These are phyloP conservation scores for Litchi chinensis DNA, from an alignment of 345 rosid genomes.

Conservation along the genomic window DNA sequence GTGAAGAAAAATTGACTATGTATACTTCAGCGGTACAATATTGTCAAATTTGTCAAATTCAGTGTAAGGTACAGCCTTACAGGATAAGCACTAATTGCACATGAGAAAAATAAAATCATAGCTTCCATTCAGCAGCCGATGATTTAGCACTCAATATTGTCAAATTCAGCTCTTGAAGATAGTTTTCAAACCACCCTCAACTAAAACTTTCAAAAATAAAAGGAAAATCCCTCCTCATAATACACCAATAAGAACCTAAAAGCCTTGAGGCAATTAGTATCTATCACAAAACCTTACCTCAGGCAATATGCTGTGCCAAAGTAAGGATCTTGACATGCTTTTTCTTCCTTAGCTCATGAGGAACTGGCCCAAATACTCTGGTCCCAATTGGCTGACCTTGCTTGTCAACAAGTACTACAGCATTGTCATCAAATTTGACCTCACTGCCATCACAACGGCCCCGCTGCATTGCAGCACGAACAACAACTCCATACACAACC, in stretches of 20 bases:
- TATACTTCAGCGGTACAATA: background rate
- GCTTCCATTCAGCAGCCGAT: background rate
- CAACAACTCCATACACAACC: conserved; percentile 78
- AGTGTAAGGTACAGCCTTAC: background rate
- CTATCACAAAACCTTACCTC: conserved; percentile 26
- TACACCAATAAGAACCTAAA: background rate
- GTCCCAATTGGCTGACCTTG: conserved; percentile 80
- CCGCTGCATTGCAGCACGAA: conserved; percentile 84
- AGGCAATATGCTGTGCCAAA: conserved; percentile 79
- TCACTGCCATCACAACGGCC: conserved; percentile 91
- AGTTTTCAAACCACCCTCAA: background rate
- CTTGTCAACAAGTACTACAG: conserved; percentile 78
- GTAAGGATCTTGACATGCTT: conserved; percentile 86
- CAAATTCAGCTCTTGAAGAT: conserved; percentile 3
- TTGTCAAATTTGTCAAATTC: no score
- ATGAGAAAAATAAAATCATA: background rate
- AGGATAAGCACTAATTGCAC: background rate
- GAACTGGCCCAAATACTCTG: conserved; percentile 84
- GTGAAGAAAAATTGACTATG: background rate
- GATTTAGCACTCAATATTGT: background rate
- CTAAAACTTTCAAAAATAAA: background rate
- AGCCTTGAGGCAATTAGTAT: background rate
- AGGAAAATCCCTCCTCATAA: background rate
- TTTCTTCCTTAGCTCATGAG: conserved; percentile 86
- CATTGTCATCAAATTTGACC: conserved; percentile 90